Conservation (phyloP, 306 rosid species). For the Glycine latifolia region DNA sequence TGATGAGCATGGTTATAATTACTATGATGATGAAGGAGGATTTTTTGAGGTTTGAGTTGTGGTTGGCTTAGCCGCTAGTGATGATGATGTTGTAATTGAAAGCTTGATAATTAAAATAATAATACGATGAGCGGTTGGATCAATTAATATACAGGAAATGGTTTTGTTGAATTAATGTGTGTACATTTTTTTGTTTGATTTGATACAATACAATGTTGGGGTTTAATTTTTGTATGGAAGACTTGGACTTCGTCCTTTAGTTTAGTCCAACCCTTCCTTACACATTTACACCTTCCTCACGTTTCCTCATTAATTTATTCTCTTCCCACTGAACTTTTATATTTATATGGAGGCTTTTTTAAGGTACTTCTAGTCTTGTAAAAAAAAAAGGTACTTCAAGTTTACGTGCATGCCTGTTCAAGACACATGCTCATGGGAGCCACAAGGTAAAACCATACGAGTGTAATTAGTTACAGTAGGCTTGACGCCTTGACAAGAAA, state of each 20-base stretch:
- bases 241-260: slow-evolving; percentile 53
- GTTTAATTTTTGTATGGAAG: slow-evolving; percentile 42
- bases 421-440: not conserved
- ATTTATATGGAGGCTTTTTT: not conserved
- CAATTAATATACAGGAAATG: not conserved
- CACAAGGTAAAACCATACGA: not conserved
- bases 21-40: not conserved
- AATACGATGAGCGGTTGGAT: not conserved
- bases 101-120: slow-evolving; percentile 37
- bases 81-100: slow-evolving; percentile 43
- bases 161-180: slow-evolving; percentile 20
- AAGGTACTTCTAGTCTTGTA: not conserved
- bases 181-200: not conserved
- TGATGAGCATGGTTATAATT: slow-evolving; percentile 1
- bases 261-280: slow-evolving; percentile 6
- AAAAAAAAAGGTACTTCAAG: not conserved
- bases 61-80: slow-evolving; percentile 7
- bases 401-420: slow-evolving; percentile 43
- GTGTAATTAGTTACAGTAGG: too few species aligned
- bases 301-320: slow-evolving; percentile 31
- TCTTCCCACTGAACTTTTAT: not conserved
- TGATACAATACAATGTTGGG: slow-evolving; percentile 27
- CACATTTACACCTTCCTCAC: slow-evolving; percentile 53
- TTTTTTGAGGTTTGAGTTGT: slow-evolving; percentile 3
- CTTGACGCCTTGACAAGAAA: too few species aligned